Conservation (phyloP, 768 basidiomycete species). For the Naematelia encephala region DNA sequence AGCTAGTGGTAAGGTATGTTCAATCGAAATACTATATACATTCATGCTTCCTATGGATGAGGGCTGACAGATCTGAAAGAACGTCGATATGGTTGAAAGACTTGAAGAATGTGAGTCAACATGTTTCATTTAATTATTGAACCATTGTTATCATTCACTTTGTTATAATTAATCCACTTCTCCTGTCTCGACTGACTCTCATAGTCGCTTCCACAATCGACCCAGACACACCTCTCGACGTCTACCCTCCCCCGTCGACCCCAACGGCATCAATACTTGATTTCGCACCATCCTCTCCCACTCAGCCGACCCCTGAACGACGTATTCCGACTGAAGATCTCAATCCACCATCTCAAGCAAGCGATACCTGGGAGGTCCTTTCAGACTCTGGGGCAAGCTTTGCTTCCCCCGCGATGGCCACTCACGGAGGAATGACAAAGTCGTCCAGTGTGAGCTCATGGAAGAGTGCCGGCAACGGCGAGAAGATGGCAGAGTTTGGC, state of each 20-base stretch:
- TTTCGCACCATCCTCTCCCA: not conserved
- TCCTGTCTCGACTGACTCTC: too few species aligned
- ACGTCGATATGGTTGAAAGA: constrained; percentile 32
- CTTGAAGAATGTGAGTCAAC: constrained; percentile 35
- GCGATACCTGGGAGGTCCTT: constrained; percentile 38
- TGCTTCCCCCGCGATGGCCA: constrained; percentile 18
- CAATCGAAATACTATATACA: not conserved
- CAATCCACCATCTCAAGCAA: constrained; percentile 5
- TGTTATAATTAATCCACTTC: too few species aligned
- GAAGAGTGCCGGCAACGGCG: constrained; percentile 44
- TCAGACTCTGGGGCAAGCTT: constrained; percentile 37
- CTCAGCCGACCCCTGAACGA: not conserved
- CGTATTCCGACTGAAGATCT: not conserved
- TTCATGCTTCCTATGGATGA: not conserved
- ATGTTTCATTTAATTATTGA: not conserved
- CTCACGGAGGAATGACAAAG: constrained; percentile 19
- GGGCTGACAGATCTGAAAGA: constrained; percentile 26
- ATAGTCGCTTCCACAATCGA: not conserved
- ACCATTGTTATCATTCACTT: too few species aligned
- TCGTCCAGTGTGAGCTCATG: constrained; percentile 28
- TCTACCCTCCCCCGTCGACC: constrained; percentile 22
- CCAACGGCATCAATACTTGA: constrained; percentile 7
- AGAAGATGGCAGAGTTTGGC: constrained; percentile 37
- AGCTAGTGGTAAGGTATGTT: constrained; percentile 39
- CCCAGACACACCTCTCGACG: constrained; percentile 22